These are phyloP conservation scores for Leptographium flavum DNA, from an alignment of 2,329 filamentous ascomycete species.

Conservation along the genomic window DNA sequence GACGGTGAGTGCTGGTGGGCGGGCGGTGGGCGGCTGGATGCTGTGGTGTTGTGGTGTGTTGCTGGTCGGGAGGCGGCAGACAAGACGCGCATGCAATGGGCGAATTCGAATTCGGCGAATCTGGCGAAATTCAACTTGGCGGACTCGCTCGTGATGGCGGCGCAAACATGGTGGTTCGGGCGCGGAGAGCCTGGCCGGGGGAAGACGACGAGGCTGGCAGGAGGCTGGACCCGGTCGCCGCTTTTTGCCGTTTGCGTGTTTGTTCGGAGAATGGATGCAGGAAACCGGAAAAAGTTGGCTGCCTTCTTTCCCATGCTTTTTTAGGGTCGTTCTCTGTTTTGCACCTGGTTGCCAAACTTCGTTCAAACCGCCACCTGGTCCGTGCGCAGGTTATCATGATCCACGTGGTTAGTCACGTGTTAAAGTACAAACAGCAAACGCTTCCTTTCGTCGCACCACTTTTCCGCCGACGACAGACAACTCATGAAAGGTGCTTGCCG, in stretches of 20 bases:
- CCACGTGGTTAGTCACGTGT: not conserved
- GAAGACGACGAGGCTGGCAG: not conserved
- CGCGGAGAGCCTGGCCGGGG: not conserved
- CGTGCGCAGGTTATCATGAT: not conserved
- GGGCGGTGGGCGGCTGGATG: too few species aligned
- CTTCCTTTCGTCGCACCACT: not conserved
- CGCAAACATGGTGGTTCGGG: constrained; percentile 1
- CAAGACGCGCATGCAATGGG: not conserved
- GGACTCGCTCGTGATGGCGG: constrained; percentile 1
- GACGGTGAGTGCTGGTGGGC: too few species aligned
- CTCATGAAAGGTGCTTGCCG: not conserved
- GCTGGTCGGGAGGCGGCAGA: too few species aligned
- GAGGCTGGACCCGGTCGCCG: not conserved
- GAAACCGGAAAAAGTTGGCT: not conserved
- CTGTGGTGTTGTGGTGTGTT: too few species aligned
- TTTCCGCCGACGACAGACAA: not conserved
- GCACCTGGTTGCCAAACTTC: not conserved
- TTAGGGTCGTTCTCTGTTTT: constrained; percentile 4
- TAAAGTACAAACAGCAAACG: too few species aligned
- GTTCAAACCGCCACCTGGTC: not conserved
- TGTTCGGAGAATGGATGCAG: not conserved
- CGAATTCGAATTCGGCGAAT: too few species aligned
- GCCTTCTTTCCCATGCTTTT: not conserved
- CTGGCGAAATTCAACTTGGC: not conserved
- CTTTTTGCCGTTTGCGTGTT: not conserved